phyloP scores from a whole-genome alignment of 2,329 filamentous ascomycete species.

The Drechmeria coniospora region DNA sequence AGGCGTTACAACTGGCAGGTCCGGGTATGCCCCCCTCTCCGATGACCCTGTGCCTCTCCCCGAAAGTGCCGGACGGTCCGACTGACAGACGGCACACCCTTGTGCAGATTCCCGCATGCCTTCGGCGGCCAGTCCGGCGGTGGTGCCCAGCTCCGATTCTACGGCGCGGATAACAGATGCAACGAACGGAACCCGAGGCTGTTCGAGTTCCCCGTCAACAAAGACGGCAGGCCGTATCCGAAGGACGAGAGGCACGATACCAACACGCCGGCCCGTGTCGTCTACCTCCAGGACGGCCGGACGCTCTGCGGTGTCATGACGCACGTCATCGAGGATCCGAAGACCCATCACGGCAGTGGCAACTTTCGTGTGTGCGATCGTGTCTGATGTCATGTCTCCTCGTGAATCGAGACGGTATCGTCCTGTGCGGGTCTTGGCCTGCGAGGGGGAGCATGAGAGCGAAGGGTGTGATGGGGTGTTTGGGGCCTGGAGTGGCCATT shows the following conservation, averaged over 20 bases:
- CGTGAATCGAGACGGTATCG: too few species aligned
- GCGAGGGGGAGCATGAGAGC: too few species aligned
- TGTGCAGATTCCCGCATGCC: background rate
- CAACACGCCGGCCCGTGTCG: slow-evolving; percentile 1
- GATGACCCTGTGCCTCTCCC: background rate
- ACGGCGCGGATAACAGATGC: slow-evolving; percentile 1
- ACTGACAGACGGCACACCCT: background rate
- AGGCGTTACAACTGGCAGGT: background rate
- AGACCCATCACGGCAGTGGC: background rate
- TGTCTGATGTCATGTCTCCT: too few species aligned
- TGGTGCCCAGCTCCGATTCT: background rate
- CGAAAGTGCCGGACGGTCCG: too few species aligned
- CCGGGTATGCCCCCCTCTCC: background rate
- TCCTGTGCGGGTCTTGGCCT: too few species aligned
- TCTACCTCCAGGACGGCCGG: slow-evolving; percentile 2
- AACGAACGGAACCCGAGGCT: slow-evolving; percentile 1
- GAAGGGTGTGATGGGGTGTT: too few species aligned
- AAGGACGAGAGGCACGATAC: slow-evolving; percentile 1
- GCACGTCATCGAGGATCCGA: slow-evolving; percentile 1
- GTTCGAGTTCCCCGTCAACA: slow-evolving; percentile 1
- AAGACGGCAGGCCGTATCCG: background rate
- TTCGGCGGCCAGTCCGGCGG: background rate
- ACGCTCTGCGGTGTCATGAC: slow-evolving; percentile 1
- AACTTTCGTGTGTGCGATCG: slow-evolving; percentile 1
- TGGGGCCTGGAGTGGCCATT: too few species aligned